Conservation (phyloP, 345 rosid species). For the Tarenaya hassleriana region DNA sequence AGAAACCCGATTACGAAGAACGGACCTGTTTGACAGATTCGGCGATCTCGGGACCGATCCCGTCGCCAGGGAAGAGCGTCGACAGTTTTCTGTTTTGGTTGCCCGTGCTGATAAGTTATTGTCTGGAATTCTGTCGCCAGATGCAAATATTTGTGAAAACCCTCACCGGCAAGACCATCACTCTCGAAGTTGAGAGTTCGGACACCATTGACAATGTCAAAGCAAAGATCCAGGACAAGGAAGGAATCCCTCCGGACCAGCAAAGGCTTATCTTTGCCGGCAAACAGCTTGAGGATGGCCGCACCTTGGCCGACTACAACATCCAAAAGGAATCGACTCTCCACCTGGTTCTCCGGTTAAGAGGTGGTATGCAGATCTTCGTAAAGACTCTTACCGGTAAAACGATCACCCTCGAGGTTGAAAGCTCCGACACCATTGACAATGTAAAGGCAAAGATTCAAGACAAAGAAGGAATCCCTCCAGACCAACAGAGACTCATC, state of each 20-base stretch:
- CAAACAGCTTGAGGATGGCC: neutral
- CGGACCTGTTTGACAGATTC: constrained; percentile 82
- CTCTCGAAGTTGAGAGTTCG: neutral
- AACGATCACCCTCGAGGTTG: constrained; percentile 1
- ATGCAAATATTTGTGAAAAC: constrained; percentile 8
- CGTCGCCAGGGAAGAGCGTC: constrained; percentile 99
- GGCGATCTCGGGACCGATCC: constrained; percentile 99
- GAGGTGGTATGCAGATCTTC: constrained; percentile 13
- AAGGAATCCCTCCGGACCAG: neutral
- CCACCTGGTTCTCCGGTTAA: neutral
- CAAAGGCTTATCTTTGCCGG: neutral
- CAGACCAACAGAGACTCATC: constrained; percentile 7
- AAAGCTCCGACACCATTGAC: constrained; percentile 6
- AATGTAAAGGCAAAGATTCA: constrained; percentile 16
- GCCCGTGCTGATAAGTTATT: neutral
- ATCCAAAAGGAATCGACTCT: constrained; percentile 1
- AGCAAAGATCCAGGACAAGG: no score
- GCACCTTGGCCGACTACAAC: neutral
- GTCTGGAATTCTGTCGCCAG: neutral
- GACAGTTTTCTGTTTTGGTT: neutral
- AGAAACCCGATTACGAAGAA: neutral
- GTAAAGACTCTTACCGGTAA: constrained; percentile 14
- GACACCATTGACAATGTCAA: neutral
- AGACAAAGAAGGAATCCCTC: constrained; percentile 10
- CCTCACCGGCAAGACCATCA: constrained; percentile 12